phyloP scores from a whole-genome alignment of 441 rosid genomes.

The Gossypium lobatum region DNA sequence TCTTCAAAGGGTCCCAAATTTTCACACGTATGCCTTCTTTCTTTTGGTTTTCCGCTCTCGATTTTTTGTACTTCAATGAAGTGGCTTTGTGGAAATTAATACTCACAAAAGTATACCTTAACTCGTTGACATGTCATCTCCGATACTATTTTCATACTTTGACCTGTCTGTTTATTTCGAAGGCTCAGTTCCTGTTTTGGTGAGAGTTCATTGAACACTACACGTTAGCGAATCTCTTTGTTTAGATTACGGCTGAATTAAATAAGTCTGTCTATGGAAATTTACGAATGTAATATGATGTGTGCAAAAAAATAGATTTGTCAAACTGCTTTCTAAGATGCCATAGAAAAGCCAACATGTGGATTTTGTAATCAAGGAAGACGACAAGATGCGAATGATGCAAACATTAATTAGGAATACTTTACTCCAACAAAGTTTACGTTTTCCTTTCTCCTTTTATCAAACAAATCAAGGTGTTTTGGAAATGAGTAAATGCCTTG shows the following conservation, averaged over 20 bases:
- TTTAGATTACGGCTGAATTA: no score
- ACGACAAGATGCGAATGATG: slow-evolving; percentile 9
- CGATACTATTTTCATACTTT: not conserved
- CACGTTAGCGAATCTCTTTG: not conserved
- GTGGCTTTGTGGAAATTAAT: no score
- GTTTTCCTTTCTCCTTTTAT: not conserved
- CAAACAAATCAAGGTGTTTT: not conserved
- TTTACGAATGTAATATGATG: slow-evolving; percentile 1
- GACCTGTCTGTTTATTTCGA: not conserved
- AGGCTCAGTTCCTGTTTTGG: not conserved
- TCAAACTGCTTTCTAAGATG: not conserved
- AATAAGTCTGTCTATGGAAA: slow-evolving; percentile 3
- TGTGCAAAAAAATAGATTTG: not conserved
- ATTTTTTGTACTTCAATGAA: no score
- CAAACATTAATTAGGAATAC: not conserved
- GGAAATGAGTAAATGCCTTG: not conserved
- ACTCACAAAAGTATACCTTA: not conserved
- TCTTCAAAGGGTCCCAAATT: not conserved
- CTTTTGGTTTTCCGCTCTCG: not conserved
- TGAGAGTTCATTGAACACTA: not conserved
- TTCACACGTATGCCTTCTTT: not conserved
- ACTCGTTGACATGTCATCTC: slow-evolving; percentile 20
- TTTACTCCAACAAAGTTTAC: not conserved
- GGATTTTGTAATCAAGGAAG: slow-evolving; percentile 17
- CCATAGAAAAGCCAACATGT: slow-evolving; percentile 9